A percentile compares a stretch with the other conserved stretches of the same genome.
These are phyloP conservation scores for Calonectria montana DNA, from an alignment of 2,329 filamentous ascomycete species.

Conservation along the genomic window DNA sequence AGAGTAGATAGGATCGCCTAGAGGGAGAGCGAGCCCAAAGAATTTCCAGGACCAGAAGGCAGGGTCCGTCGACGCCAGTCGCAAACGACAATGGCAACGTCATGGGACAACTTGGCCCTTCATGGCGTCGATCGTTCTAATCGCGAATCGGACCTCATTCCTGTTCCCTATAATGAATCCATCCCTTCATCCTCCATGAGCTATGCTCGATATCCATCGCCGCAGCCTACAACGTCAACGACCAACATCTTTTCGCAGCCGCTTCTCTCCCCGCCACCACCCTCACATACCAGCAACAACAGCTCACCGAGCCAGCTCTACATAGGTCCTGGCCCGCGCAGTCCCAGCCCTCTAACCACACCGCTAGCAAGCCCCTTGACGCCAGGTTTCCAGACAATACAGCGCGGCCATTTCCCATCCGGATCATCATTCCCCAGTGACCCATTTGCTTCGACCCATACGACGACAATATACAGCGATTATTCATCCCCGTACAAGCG, in stretches of 20 bases:
- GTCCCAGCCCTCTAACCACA: constrained; percentile 31
- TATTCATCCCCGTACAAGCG: constrained; percentile 20
- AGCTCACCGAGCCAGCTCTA: constrained; percentile 27
- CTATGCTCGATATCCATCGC: constrained; percentile 33
- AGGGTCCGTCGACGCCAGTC: background rate
- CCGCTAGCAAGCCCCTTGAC: constrained; percentile 33
- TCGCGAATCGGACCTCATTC: constrained; percentile 10
- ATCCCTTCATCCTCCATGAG: constrained; percentile 32
- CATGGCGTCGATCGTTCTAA: constrained; percentile 23
- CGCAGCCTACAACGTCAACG: constrained; percentile 37
- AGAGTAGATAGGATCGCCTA: background rate
- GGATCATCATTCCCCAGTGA: constrained; percentile 15
- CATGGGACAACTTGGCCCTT: constrained; percentile 26
- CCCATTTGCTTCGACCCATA: constrained; percentile 32
- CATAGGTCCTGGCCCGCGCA: constrained; percentile 31
- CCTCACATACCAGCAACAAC: constrained; percentile 23
- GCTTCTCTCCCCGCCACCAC: constrained; percentile 39
- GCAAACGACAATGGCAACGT: constrained; percentile 20
- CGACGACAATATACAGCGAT: constrained; percentile 21
- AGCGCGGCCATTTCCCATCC: constrained; percentile 34
- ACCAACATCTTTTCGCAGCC: constrained; percentile 30
- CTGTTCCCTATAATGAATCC: constrained; percentile 30
- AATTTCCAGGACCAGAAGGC: background rate
- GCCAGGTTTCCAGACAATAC: constrained; percentile 30
- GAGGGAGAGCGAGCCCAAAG: background rate